Conservation (phyloP, 257 asterid genomes). For the Penstemon davidsonii region DNA sequence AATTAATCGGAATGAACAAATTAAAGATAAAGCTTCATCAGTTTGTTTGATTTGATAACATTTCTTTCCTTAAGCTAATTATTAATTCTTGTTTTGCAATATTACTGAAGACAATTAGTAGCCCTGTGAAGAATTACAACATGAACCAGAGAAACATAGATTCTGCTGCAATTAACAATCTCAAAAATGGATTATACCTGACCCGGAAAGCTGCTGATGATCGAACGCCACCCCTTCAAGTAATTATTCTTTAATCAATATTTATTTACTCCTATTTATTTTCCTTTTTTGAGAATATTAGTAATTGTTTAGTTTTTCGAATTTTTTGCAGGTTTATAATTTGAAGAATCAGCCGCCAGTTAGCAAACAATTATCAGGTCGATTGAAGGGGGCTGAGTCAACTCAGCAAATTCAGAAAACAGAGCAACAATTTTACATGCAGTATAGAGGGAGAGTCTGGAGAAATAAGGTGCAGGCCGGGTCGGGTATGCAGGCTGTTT, state of each 20-base stretch:
- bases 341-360: slow-evolving; percentile 48
- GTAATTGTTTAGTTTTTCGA: no score
- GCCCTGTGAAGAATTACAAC: slow-evolving; percentile 2
- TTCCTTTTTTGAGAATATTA: no score
- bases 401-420: slow-evolving; percentile 36
- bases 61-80: background rate
- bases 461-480: slow-evolving; percentile 38
- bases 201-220: slow-evolving; percentile 1
- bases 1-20: no score
- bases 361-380: slow-evolving; percentile 26
- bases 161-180: slow-evolving; percentile 8
- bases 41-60: background rate
- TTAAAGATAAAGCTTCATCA: no score
- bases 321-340: slow-evolving; percentile 34
- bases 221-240: slow-evolving; percentile 24
- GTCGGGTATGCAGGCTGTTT: slow-evolving; percentile 80
- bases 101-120: slow-evolving; percentile 16
- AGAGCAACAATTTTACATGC: slow-evolving; percentile 32
- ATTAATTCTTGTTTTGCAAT: background rate
- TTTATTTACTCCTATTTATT: background rate
- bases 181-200: slow-evolving; percentile 14
- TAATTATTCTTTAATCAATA: background rate
- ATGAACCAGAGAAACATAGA: background rate
- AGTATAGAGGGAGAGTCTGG: slow-evolving; percentile 34
- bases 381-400: slow-evolving; percentile 39